Conservation (phyloP, 257 asterid genomes). For the Striga asiatica region DNA sequence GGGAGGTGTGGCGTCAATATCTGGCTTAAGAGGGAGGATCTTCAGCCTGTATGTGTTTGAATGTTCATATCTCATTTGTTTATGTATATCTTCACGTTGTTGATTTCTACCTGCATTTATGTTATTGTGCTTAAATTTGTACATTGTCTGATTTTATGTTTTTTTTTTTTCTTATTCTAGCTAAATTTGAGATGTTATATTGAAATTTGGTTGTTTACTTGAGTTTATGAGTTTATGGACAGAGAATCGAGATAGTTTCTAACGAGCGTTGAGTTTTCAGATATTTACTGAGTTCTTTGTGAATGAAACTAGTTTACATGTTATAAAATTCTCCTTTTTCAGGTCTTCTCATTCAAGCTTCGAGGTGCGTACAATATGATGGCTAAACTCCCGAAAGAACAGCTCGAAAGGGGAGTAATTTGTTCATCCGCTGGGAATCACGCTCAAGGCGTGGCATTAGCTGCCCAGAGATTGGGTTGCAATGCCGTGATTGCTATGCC, state of each 20-base stretch:
- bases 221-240: background rate
- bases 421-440: constrained; percentile 96
- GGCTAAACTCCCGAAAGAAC: constrained; percentile 72
- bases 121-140: background rate
- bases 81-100: background rate
- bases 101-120: constrained; percentile 2
- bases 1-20: constrained; percentile 51
- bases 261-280: too few relatives aligned
- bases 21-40: constrained; percentile 88
- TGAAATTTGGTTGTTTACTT: background rate
- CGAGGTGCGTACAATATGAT: constrained; percentile 95
- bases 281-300: too few relatives aligned
- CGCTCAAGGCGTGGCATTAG: constrained; percentile 85
- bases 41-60: constrained; percentile 81
- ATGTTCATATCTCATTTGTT: constrained; percentile 10
- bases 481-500: constrained; percentile 75
- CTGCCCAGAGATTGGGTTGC: constrained; percentile 65
- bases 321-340: background rate
- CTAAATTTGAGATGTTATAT: constrained; percentile 1
- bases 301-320: too few relatives aligned
- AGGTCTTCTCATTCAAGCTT: constrained; percentile 88
- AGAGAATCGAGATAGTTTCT: too few relatives aligned
- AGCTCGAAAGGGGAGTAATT: constrained; percentile 57
- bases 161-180: background rate
- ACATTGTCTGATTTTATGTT: background rate